Base-by-base conservation (phyloP, 2,329 filamentous ascomycete species). In the Aspergillus arachidicola region DNA sequence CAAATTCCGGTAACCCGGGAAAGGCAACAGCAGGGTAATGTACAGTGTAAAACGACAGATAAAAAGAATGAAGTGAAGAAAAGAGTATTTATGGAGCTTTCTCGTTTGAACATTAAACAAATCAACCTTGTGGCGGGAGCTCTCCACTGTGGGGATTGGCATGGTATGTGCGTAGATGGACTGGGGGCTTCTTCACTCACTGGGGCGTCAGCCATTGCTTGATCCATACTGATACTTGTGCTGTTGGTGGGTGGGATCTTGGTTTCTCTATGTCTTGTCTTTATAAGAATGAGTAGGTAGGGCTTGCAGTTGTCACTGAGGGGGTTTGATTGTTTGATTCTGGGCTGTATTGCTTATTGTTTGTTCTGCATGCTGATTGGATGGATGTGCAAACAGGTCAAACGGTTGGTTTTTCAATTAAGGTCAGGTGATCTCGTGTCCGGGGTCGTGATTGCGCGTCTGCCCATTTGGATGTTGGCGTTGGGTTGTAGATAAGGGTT, bases 401-500 rank as follows among this genome's bases (percentile, higher is more conserved):
- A 74, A 73, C 71, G 63, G 3, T 3, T 9, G 4, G 6, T 1
- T 12, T 53, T 6, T 30, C 48, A 68, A 68, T 69, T 3, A 53
- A 32, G 48, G n/a, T 28, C 73, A 75, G 60, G 72, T 75, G 73
- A 75, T 54, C 62, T 71, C 73, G 75, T 72, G 71, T 72, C 66
- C 48, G 41, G 56, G 65, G 63, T 67, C 70, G 69, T 67, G 60
- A 34, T 12, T 11, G 19, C 28, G 51, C n/a, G 51, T 54, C 26
- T 48, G 30, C 0, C 0, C 2, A 4, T 9, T 53, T 53, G 34
- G 4, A 55, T 19, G 26, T 26, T 26, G 12, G 19, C n/a, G 23
- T 36, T 55, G 6, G 32, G 4, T 14, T 2, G 34, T 12, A 26
- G 12, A 55, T 36, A 23, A 9, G 14, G 10, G 32, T 6, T 36